Evolutionary conservation across 331 rosid species (phyloP).

Genomic region (Telfairia occidentalis): DNA sequence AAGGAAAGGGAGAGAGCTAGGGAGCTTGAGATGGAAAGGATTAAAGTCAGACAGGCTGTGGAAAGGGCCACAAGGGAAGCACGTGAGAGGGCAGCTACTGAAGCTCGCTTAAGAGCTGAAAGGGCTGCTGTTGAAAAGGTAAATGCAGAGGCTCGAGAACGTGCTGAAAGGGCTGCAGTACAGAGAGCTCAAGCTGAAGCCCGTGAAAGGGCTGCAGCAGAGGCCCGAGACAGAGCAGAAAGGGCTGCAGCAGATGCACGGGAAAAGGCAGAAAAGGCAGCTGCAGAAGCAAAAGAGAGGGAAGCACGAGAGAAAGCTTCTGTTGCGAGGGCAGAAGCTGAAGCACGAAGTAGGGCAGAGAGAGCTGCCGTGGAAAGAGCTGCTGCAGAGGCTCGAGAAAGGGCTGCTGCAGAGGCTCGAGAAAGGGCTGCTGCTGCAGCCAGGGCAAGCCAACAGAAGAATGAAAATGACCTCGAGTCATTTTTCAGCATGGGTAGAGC

Average conservation of each 20-base stretch:
- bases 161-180: slow-evolving; percentile 96
- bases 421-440: slow-evolving; percentile 75
- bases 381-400: slow-evolving; percentile 75
- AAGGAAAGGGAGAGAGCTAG: slow-evolving; percentile 42
- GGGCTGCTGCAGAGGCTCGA: slow-evolving; percentile 66
- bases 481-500: slow-evolving; percentile 69
- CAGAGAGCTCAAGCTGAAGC: slow-evolving; percentile 95
- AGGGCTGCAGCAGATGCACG: slow-evolving; percentile 72
- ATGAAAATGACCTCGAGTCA: slow-evolving; percentile 71
- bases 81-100: slow-evolving; percentile 88
- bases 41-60: slow-evolving; percentile 73
- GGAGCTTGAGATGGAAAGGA: slow-evolving; percentile 59
- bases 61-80: slow-evolving; percentile 99
- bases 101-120: slow-evolving; percentile 76
- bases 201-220: slow-evolving; percentile 94
- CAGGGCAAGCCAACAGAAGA: slow-evolving; percentile 73
- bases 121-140: slow-evolving; percentile 76
- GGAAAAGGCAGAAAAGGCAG: slow-evolving; percentile 71
- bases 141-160: slow-evolving; percentile 83
- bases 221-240: slow-evolving; percentile 74
- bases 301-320: slow-evolving; percentile 55
- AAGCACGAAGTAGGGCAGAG: slow-evolving; percentile 64
- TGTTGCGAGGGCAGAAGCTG: slow-evolving; percentile 60
- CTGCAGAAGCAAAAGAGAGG: slow-evolving; percentile 63
- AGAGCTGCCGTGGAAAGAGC: slow-evolving; percentile 78